phyloP scores from a whole-genome alignment of 23 red algal genomes.

The Chondrus crispus region DNA sequence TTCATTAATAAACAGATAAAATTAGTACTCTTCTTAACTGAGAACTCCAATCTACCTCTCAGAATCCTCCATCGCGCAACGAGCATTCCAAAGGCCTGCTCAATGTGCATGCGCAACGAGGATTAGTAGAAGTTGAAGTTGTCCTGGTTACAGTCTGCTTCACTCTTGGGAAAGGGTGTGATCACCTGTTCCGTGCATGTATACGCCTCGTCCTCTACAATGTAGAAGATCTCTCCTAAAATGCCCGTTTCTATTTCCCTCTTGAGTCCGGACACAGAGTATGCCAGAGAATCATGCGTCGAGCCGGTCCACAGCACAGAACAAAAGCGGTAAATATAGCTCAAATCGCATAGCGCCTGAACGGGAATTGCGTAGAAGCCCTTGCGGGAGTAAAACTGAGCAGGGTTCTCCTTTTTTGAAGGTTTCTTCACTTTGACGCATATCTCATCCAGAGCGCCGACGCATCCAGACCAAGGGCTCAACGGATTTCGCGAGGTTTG shows the following conservation, averaged over 20 bases:
- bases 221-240: neutral
- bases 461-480: neutral
- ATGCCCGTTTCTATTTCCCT: neutral
- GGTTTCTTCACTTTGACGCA: neutral
- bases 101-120: neutral
- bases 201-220: neutral
- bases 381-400: neutral
- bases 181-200: neutral
- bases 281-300: conserved; percentile 14
- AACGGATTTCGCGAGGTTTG: neutral
- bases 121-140: neutral
- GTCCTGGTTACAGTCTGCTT: neutral
- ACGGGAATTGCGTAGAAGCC: neutral
- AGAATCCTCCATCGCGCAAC: neutral
- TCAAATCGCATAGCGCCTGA: neutral
- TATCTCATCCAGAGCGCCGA: neutral
- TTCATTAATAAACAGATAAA: neutral
- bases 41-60: neutral
- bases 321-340: neutral
- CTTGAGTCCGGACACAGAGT: neutral
- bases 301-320: conserved; percentile 1
- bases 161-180: too few species aligned
- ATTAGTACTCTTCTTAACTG: neutral
- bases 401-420: neutral
- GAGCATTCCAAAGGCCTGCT: neutral